These are phyloP conservation scores for Claviceps pazoutovae DNA, from an alignment of 2,329 filamentous ascomycete genomes.

Conservation along the genomic window DNA sequence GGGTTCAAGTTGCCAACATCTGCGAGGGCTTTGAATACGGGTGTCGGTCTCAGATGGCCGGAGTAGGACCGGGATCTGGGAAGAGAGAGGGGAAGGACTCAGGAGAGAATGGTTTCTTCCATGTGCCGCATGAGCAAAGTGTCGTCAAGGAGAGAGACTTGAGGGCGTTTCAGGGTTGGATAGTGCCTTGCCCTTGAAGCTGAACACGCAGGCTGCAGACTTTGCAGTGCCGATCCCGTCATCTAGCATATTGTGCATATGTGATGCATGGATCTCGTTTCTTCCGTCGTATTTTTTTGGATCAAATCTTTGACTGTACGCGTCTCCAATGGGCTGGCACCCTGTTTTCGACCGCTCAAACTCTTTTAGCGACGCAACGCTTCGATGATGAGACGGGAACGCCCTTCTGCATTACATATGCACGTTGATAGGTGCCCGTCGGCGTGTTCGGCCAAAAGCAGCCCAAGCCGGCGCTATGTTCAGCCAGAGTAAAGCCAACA, in stretches of 20 bases:
- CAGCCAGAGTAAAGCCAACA: too few species aligned
- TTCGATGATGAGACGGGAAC: too few species aligned
- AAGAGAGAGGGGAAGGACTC: not conserved
- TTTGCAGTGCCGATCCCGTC: not conserved
- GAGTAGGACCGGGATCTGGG: constrained; percentile 14
- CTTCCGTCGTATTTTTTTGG: too few species aligned
- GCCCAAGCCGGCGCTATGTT: too few species aligned
- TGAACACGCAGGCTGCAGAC: not conserved
- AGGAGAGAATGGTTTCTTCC: constrained; percentile 6
- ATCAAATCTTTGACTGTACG: too few species aligned
- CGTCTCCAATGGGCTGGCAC: too few species aligned
- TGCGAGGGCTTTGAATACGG: constrained; percentile 10
- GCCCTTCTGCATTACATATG: too few species aligned
- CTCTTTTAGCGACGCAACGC: too few species aligned
- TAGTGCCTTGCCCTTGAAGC: not conserved
- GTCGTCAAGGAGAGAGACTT: not conserved
- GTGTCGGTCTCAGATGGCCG: constrained; percentile 12
- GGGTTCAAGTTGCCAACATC: constrained; percentile 10
- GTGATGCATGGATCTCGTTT: too few species aligned
- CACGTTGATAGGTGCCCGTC: too few species aligned
- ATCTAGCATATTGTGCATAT: not conserved
- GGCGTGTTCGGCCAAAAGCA: too few species aligned
- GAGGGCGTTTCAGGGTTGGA: not conserved
- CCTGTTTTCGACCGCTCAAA: too few species aligned
- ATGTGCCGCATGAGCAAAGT: not conserved